Evolutionary conservation across 495 filamentous ascomycete genomes (phyloP), one percentile per base, ranked within the genome.

Genomic region (Chaetomium tenue): DNA sequence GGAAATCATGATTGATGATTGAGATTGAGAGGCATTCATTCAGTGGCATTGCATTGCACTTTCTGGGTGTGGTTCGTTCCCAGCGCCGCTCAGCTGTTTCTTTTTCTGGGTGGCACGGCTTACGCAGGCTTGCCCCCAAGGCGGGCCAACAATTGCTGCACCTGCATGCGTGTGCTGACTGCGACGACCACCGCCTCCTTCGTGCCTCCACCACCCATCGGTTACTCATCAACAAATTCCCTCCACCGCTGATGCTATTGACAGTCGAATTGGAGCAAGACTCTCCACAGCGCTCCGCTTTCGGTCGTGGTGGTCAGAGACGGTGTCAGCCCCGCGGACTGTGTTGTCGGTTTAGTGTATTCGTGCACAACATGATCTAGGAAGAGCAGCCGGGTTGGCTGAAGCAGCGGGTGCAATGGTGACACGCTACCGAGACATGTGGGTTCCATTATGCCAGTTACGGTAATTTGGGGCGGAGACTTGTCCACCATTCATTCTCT

Each of bases 341-440:
- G n/a, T n/a, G n/a, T n/a, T 30, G 28, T 6, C 28, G 28, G 28
- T 30, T 2, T 30, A 6, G 28, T 30, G 28, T 30, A 30, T 42
- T 42, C 22, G 33, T 37, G 8, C 33, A 7, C 5, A 6, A 1
- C 33, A 37, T 26, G 39, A 46, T 28, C 4, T 58, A 18, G 56
- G 56, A 7, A 57, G 54, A 40, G 54, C 30, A 54, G 20, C 33
- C 33, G 33, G n/a, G 56, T 25, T 55, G 28, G 20, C 22, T 58
- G 56, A 46, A 48, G 58, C 25, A 37, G 42, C 28, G 9, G 46
- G 42, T 52, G 58, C 46, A 51, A 12, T 40, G 44, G 46, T 51
- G 28, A 60, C 25, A 37, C 58, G 5, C 11, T 23, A 28, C 44
- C 44, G 44, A 60, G 58, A 60, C 58, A 60, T 50, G 58, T 15